Conservation (phyloP, 2,329 filamentous ascomycete species). For the Magnaporthales sp. region DNA sequence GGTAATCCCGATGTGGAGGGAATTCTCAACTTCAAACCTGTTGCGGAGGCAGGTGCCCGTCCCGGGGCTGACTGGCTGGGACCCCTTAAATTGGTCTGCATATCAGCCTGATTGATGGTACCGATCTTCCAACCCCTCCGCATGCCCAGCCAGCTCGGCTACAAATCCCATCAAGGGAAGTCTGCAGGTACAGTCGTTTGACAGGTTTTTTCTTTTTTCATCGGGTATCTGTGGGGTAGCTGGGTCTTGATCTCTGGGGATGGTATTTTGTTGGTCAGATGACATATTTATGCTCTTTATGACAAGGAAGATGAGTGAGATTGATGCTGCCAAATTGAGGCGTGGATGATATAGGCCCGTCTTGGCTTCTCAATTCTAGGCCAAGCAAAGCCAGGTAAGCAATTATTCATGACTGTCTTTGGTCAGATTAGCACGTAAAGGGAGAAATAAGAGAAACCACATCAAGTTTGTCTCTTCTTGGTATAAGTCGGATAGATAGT, state of each 20-base stretch:
- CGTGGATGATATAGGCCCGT: background rate
- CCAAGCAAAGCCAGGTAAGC: background rate
- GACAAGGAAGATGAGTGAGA: background rate
- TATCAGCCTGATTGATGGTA: slow-evolving; percentile 5
- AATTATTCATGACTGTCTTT: background rate
- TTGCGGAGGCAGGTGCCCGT: slow-evolving; percentile 5
- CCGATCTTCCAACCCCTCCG: background rate
- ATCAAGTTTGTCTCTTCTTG: background rate
- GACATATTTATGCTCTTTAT: background rate
- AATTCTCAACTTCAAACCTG: background rate
- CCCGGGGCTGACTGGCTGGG: background rate
- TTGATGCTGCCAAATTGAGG: background rate
- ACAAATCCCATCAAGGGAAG: background rate
- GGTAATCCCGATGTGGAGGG: background rate
- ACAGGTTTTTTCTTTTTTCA: background rate
- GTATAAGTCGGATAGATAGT: too few relatives aligned
- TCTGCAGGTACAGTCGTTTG: background rate
- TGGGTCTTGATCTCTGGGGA: background rate
- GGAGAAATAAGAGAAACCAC: background rate
- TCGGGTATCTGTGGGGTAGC: background rate
- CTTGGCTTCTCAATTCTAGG: background rate
- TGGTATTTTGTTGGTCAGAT: background rate
- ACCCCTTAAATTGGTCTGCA: background rate
- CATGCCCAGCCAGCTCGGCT: background rate
- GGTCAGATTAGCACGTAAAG: background rate